Evolutionary conservation across 1,139 yeast genomes (phyloP).

Genomic region (Diutina scorzettiae): DNA sequence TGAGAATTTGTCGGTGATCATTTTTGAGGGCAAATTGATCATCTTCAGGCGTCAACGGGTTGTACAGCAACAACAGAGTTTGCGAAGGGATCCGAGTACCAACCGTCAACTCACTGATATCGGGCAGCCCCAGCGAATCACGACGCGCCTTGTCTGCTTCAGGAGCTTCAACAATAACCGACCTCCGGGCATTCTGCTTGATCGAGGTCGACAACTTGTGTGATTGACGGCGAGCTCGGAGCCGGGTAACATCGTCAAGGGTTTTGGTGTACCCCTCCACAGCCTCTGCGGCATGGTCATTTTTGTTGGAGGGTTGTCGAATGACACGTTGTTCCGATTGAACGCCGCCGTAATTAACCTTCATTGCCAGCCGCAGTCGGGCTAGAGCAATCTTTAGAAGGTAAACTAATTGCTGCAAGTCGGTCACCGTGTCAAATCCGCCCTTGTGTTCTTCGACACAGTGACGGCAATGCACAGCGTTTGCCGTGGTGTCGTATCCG

Average conservation of each 20-base stretch:
- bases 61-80: conserved; percentile 4
- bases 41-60: conserved; percentile 12
- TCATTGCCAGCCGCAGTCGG: conserved; percentile 63
- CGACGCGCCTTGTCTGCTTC: conserved; percentile 40
- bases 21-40: conserved; percentile 24
- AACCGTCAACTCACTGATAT: not conserved
- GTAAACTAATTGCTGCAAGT: conserved; percentile 61
- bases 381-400: conserved; percentile 75
- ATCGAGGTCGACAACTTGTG: conserved; percentile 47
- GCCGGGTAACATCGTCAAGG: conserved; percentile 62
- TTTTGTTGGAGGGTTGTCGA: not conserved
- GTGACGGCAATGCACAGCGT: conserved; percentile 36
- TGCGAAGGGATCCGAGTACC: not conserved
- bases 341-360: conserved; percentile 6
- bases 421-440: conserved; percentile 58
- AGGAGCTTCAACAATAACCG: conserved; percentile 37
- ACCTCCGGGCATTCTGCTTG: conserved; percentile 35
- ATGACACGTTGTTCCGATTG: not conserved
- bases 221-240: conserved; percentile 65
- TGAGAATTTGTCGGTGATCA: conserved; percentile 17
- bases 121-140: conserved; percentile 6
- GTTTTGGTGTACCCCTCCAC: conserved; percentile 51
- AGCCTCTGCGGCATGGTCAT: conserved; percentile 10
- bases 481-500: conserved; percentile 1
- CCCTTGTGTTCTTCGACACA: conserved; percentile 12